Base-by-base conservation (phyloP, 345 rosid species). In the Cardamine resedifolia region DNA sequence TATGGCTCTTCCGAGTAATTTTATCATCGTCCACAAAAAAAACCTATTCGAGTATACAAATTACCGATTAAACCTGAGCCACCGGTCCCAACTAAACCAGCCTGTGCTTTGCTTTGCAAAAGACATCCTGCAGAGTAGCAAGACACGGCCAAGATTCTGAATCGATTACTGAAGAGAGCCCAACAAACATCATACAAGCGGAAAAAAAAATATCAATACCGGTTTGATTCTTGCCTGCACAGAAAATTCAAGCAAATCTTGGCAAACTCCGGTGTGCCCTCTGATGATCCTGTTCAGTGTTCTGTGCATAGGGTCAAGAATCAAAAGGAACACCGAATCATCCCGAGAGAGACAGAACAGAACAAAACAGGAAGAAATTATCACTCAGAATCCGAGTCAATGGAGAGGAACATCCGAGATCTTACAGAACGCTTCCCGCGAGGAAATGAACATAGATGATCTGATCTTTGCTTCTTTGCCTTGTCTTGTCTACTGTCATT, bases 391-490 rank as follows among this genome's bases (percentile, higher is more conserved):
- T 90, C 96, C 7, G 89, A 85, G 79, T 86, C 90, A 62, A 90
- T 91, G 49, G 98, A 90, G 66, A 91, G 85, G 80, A 77, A 85
- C 71, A 84, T 57, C 65, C 97, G 85, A 8, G 79, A 94, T 78
- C 94, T 86, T 38, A 87, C 96, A 49, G 98, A 86, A 63, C 99
- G 98, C 81, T 91, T 91, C 81, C 84, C 89, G 16, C 89, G 92
- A 41, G 94, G 97, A 78, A 90, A 84, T 65, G 85, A 78, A 83
- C 88, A 87, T 19, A 89, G 88, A 48, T 86, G 80, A 30, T 87
- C 92, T 19, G 91, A 81, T 84, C 92, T 88, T 76, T 78, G 86
- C 80, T 85, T 83, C 77, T 82, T 87, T 50, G 87, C 78, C 79
- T 79, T 95, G 71, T 83, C 90, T 43, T 83, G 76, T 85, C 88